A percentile compares a stretch with the other conserved stretches of the same genome.
Conservation (phyloP, 176 grass and related monocot species). For the Triticum urartu region DNA sequence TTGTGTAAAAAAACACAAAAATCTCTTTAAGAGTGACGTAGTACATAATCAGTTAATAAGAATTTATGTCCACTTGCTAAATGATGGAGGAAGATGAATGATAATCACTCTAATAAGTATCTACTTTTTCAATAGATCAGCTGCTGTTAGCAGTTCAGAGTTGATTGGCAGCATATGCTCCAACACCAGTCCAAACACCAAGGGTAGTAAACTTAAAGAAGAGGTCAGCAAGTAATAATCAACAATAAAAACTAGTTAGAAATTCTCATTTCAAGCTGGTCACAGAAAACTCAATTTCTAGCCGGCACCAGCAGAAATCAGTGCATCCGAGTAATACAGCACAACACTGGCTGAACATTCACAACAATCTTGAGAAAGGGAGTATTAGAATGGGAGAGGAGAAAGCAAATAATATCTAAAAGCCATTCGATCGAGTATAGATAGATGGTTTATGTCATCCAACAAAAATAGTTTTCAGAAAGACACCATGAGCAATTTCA, state of each 20-base stretch:
- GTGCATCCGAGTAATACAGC: not conserved
- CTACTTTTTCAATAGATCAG: not conserved
- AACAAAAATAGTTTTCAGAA: not conserved
- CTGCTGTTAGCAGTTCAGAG: not conserved
- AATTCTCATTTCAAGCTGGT: not conserved
- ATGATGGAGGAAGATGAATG: not conserved
- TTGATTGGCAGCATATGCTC: not conserved
- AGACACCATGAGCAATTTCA: not conserved
- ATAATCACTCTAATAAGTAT: not conserved
- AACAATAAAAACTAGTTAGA: not conserved
- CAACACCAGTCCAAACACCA: slow-evolving; percentile 7
- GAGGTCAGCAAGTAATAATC: not conserved
- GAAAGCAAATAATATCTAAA: not conserved
- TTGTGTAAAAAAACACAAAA: not conserved
- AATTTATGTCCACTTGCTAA: not conserved
- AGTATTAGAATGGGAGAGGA: not conserved
- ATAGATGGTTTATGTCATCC: not conserved
- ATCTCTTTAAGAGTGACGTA: not conserved
- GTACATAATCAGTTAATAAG: not conserved
- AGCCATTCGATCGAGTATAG: not conserved
- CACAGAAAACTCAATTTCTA: not conserved
- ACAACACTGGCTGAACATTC: not conserved
- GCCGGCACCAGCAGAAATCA: not conserved
- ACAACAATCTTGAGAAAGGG: not conserved
- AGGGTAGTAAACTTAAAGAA: not conserved